phyloP scores from a whole-genome alignment of 2,329 filamentous ascomycete species.

The Volutella citrinella region DNA sequence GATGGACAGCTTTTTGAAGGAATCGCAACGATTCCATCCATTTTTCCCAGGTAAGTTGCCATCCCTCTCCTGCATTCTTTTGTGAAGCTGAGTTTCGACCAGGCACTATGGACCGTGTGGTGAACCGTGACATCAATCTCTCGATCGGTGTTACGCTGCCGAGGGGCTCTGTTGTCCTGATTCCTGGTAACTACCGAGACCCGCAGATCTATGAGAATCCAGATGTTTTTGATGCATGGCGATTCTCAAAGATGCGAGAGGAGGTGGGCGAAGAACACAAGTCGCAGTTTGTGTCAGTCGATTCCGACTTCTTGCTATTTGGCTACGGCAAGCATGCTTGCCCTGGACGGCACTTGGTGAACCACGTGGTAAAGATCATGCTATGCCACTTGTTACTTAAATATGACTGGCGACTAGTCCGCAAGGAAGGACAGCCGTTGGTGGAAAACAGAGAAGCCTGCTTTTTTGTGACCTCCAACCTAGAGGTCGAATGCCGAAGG shows the following conservation, averaged over 20 bases:
- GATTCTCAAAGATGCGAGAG: slow-evolving; percentile 40
- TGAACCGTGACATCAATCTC: not conserved
- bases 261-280: slow-evolving; percentile 26
- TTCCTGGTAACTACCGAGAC: slow-evolving; percentile 2
- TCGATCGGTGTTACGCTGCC: not conserved
- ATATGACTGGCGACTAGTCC: slow-evolving; percentile 48
- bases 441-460: slow-evolving; percentile 3
- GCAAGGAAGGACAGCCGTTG: no score
- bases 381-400: slow-evolving; percentile 45
- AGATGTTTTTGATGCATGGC: slow-evolving; percentile 42
- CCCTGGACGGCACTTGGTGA: slow-evolving; percentile 51
- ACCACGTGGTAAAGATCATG: slow-evolving; percentile 49
- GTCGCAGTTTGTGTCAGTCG: slow-evolving; percentile 47
- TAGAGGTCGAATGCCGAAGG: not conserved
- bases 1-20: slow-evolving; percentile 41
- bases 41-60: slow-evolving; percentile 3
- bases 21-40: slow-evolving; percentile 29
- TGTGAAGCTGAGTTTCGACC: not conserved
- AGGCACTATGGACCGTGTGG: not conserved
- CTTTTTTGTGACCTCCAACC: not conserved
- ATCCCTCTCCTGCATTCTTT: not conserved
- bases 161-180: not conserved
- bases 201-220: slow-evolving; percentile 25
- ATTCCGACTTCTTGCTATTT: slow-evolving; percentile 45
- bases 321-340: slow-evolving; percentile 53